phyloP scores from a whole-genome alignment of 2,329 filamentous ascomycete species.

The Hymenoscyphus repandus region DNA sequence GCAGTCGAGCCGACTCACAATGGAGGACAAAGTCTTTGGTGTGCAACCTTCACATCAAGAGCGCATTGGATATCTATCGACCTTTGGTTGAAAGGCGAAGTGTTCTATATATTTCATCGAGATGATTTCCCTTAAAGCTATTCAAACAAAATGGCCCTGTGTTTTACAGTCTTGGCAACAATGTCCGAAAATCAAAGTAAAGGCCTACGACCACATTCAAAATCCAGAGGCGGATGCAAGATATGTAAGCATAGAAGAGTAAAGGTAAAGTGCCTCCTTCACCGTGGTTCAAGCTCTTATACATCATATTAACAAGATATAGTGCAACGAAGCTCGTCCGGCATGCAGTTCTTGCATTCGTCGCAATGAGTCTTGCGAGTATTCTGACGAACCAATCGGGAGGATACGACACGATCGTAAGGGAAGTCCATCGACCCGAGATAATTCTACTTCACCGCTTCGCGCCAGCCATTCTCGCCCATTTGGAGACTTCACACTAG shows the following conservation, averaged over 20 bases:
- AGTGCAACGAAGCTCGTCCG: conserved; percentile 2
- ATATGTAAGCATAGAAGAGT: conserved; percentile 6
- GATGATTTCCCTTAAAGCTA: neutral
- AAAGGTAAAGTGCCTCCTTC: conserved; percentile 1
- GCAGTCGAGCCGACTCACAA: too few species aligned
- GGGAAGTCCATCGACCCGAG: neutral
- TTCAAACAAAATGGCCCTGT: neutral
- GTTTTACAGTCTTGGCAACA: neutral
- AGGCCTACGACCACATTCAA: conserved; percentile 2
- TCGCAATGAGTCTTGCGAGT: conserved; percentile 4
- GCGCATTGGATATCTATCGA: too few species aligned
- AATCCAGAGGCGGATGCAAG: conserved; percentile 9
- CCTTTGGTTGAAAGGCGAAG: neutral
- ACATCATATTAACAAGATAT: neutral
- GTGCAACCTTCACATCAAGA: too few species aligned
- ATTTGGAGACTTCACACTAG: neutral
- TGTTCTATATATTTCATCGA: neutral
- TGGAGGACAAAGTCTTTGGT: too few species aligned
- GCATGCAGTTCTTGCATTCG: neutral
- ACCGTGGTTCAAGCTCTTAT: too few species aligned
- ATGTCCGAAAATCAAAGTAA: conserved; percentile 1
- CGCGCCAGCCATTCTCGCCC: neutral
- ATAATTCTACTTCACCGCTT: neutral
- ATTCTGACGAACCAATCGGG: neutral
- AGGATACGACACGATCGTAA: neutral